These are phyloP conservation scores for Castanea mollissima DNA, from an alignment of 306 rosid genomes.

Conservation along the genomic window DNA sequence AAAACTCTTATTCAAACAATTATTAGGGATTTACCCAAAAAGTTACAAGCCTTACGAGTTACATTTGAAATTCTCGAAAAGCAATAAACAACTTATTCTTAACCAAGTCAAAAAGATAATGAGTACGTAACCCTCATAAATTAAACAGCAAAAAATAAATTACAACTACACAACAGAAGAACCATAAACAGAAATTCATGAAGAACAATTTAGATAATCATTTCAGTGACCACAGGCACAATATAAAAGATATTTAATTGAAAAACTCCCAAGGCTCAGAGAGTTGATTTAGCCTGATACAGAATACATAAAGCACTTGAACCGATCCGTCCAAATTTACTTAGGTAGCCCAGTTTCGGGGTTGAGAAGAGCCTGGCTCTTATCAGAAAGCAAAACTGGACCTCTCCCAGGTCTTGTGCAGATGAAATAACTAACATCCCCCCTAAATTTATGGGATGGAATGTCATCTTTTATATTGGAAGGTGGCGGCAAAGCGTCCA, in stretches of 20 bases:
- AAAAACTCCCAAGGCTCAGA: constrained; percentile 29
- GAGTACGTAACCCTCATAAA: not conserved
- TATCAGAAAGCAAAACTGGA: constrained; percentile 77
- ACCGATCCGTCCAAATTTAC: constrained; percentile 28
- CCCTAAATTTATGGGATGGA: constrained; percentile 69
- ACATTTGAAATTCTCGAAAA: not conserved
- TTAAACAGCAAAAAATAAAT: constrained; percentile 22
- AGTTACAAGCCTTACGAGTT: not conserved
- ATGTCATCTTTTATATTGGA: constrained; percentile 66
- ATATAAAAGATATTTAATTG: constrained; percentile 28
- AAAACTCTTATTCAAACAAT: not conserved
- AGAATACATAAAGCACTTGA: constrained; percentile 23
- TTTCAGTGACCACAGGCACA: constrained; percentile 23
- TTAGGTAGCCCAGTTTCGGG: constrained; percentile 80
- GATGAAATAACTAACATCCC: constrained; percentile 91
- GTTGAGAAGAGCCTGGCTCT: constrained; percentile 69
- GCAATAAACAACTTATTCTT: constrained; percentile 16
- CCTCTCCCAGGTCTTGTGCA: constrained; percentile 96
- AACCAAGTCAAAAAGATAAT: not conserved
- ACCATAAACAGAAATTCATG: constrained; percentile 35
- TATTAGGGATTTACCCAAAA: not conserved
- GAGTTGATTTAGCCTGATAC: constrained; percentile 13
- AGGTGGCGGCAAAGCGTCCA: constrained; percentile 73
- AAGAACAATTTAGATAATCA: constrained; percentile 19
- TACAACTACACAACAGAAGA: constrained; percentile 27